These are phyloP conservation scores for Erodium trifolium DNA, from an alignment of 441 rosid genomes.

Conservation along the genomic window DNA sequence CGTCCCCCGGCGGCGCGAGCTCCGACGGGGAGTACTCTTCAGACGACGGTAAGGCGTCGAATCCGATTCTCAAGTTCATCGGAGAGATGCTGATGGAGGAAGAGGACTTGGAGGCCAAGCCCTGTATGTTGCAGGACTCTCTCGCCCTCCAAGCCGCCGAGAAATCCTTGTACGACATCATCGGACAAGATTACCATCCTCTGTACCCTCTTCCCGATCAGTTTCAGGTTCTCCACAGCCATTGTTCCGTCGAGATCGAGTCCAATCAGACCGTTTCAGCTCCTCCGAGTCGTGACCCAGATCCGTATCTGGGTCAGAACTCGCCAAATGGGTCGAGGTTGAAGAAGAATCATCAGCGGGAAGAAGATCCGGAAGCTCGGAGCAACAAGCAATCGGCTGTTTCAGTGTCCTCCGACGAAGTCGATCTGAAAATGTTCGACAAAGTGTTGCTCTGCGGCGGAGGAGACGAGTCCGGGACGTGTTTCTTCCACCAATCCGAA, in stretches of 20 bases:
- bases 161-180: constrained; percentile 57
- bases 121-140: constrained; percentile 69
- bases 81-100: constrained; percentile 66
- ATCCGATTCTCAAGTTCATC: constrained; percentile 53
- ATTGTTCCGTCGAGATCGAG: no score
- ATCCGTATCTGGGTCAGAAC: background rate
- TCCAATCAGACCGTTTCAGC: background rate
- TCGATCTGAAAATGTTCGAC: background rate
- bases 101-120: constrained; percentile 54
- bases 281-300: background rate
- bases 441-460: constrained; percentile 5
- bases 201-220: no score
- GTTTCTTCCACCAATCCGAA: background rate
- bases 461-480: background rate
- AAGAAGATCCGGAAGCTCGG: background rate
- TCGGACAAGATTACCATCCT: constrained; percentile 41
- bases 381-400: constrained; percentile 6
- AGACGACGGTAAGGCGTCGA: constrained; percentile 17
- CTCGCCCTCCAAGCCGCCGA: constrained; percentile 82
- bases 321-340: background rate
- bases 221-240: no score
- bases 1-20: no score
- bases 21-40: constrained; percentile 23
- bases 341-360: background rate
- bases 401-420: background rate